Evolutionary conservation across 2,329 filamentous ascomycete species (phyloP).

Genomic region (Fusarium sarcochroum): DNA sequence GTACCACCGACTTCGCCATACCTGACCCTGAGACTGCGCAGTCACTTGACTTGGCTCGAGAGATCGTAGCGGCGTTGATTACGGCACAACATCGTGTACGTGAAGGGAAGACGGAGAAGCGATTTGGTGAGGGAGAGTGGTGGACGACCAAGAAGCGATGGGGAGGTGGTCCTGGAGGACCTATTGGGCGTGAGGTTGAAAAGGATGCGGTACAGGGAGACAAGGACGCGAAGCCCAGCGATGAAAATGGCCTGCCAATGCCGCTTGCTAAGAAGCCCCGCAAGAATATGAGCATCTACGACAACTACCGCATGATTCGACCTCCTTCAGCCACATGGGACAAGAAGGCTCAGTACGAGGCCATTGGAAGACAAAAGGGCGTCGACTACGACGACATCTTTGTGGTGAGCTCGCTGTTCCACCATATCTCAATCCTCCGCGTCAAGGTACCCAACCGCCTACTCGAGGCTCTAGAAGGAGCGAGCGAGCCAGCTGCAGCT

Average conservation of each 20-base stretch:
- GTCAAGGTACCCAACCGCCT: conserved; percentile 70
- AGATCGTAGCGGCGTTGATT: conserved; percentile 71
- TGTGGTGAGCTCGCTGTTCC: conserved; percentile 72
- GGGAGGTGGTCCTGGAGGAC: conserved; percentile 74
- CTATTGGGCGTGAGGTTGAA: conserved; percentile 73
- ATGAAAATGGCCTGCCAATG: conserved; percentile 45
- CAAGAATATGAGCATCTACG: conserved; percentile 71
- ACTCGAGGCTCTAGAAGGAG: conserved; percentile 67
- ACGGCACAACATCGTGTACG: conserved; percentile 75
- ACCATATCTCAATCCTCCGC: conserved; percentile 71
- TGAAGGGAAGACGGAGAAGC: conserved; percentile 68
- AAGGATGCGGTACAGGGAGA: conserved; percentile 62
- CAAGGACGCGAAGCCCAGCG: conserved; percentile 57
- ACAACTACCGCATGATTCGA: conserved; percentile 74
- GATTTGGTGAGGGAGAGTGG: conserved; percentile 72
- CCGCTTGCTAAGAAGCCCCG: conserved; percentile 63
- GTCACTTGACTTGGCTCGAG: conserved; percentile 72
- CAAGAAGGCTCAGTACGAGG: conserved; percentile 68
- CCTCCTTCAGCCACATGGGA: conserved; percentile 73
- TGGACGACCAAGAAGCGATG: conserved; percentile 73
- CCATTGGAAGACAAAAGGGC: conserved; percentile 66
- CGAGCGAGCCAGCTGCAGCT: conserved; percentile 51
- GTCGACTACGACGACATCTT: conserved; percentile 72
- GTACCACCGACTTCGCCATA: conserved; percentile 64
- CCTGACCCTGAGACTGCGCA: conserved; percentile 67